Evolutionary conservation across 75 land plant genomes (phyloP).

Genomic region (Pinus tabuliformis): DNA sequence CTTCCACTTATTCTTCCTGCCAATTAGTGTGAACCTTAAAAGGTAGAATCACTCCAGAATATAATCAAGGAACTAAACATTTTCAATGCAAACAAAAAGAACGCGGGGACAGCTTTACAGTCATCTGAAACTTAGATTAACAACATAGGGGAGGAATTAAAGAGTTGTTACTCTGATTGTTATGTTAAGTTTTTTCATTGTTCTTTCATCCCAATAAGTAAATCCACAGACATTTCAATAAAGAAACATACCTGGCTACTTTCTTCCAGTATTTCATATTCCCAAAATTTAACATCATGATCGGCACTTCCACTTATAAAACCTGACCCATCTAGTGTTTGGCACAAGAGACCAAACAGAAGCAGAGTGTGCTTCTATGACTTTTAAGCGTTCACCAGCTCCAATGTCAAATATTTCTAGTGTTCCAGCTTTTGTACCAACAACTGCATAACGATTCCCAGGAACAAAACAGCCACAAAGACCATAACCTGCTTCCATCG

Average conservation of each 20-base stretch:
- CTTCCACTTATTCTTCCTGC: background rate
- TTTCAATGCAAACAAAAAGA: background rate
- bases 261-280: constrained; percentile 58
- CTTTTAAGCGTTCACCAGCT: constrained; percentile 64
- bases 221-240: background rate
- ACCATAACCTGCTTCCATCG: constrained; percentile 92
- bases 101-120: background rate
- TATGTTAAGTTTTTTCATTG: background rate
- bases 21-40: background rate
- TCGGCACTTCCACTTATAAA: constrained; percentile 95
- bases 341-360: constrained; percentile 63
- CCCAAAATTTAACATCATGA: constrained; percentile 95
- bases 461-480: constrained; percentile 79
- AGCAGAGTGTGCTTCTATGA: constrained; percentile 78
- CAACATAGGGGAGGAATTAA: background rate
- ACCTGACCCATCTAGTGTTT: constrained; percentile 70
- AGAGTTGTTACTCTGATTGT: background rate
- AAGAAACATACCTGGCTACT: constrained; percentile 35
- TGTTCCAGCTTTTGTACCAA: constrained; percentile 88
- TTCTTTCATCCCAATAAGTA: background rate
- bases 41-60: background rate
- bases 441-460: constrained; percentile 69
- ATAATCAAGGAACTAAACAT: background rate
- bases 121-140: background rate
- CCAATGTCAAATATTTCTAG: constrained; percentile 88